Percentiles rank a stretch among this genome's conserved stretches.
Evolutionary conservation across 495 filamentous ascomycete genomes (phyloP).

Genomic region (Ascobolus immersus): DNA sequence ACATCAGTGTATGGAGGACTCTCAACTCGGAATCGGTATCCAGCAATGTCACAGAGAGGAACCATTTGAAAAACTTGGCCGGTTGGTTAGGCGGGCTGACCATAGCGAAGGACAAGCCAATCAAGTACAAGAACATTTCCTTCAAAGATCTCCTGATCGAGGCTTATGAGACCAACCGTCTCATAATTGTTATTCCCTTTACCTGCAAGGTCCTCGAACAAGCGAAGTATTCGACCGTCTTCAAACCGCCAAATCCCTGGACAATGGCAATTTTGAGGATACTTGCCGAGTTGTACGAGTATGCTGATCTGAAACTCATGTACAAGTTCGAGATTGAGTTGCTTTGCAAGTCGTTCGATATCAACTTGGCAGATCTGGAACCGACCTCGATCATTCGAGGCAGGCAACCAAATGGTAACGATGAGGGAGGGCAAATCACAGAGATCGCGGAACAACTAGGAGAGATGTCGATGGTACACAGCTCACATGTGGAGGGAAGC

Average conservation of each 20-base stretch:
- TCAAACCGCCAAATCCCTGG: slow-evolving; percentile 91
- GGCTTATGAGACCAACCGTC: slow-evolving; percentile 65
- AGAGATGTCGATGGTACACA: slow-evolving; percentile 26
- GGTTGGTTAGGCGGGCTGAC: slow-evolving; percentile 85
- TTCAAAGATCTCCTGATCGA: slow-evolving; percentile 89
- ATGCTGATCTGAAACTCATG: slow-evolving; percentile 78
- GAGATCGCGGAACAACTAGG: neutral
- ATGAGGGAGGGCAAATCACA: slow-evolving; percentile 6
- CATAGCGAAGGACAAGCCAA: slow-evolving; percentile 77
- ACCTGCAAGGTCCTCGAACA: slow-evolving; percentile 81
- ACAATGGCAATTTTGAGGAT: slow-evolving; percentile 75
- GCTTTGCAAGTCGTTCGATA: slow-evolving; percentile 67
- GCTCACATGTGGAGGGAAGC: too few species aligned
- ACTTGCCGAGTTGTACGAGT: slow-evolving; percentile 74
- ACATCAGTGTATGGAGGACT: slow-evolving; percentile 54
- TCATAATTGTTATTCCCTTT: slow-evolving; percentile 82
- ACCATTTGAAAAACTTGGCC: slow-evolving; percentile 72
- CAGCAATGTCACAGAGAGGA: slow-evolving; percentile 51
- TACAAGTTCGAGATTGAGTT: slow-evolving; percentile 97
- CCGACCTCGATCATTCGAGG: slow-evolving; percentile 58
- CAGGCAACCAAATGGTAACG: slow-evolving; percentile 20
- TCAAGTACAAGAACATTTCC: slow-evolving; percentile 87
- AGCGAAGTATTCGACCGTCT: slow-evolving; percentile 61
- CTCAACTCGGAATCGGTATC: slow-evolving; percentile 71
- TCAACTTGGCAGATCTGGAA: slow-evolving; percentile 67